A percentile compares a stretch with the other conserved stretches of the same genome.
Evolutionary conservation across 129 eudicot genomes (phyloP).

Genomic region (Flaveria trinervia): DNA sequence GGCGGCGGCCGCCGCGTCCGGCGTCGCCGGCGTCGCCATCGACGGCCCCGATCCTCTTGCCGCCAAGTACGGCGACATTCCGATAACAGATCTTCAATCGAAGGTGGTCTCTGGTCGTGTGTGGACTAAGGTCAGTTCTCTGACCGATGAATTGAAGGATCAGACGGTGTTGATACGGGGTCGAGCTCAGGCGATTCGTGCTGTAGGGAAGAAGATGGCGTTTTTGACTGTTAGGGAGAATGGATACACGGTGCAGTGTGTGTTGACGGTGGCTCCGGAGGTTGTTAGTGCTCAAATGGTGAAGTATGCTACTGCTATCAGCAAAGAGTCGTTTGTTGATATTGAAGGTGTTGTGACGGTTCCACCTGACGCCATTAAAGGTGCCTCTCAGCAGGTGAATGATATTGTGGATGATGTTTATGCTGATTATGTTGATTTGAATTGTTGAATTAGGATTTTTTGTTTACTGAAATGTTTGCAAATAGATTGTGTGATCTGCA

Average conservation of each 20-base stretch:
- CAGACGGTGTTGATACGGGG: slow-evolving; percentile 59
- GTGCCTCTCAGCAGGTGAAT: slow-evolving; percentile 81
- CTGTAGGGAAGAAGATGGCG: slow-evolving; percentile 89
- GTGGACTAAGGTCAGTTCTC: slow-evolving; percentile 57
- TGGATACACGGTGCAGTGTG: slow-evolving; percentile 78
- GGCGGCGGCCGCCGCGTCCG: slow-evolving; percentile 60
- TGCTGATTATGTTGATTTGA: not conserved
- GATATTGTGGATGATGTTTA: not conserved
- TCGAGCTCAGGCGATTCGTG: slow-evolving; percentile 65
- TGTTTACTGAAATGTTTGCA: not conserved
- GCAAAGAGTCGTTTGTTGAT: slow-evolving; percentile 66
- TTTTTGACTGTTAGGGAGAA: slow-evolving; percentile 69
- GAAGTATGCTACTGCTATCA: slow-evolving; percentile 54
- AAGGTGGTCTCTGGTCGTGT: slow-evolving; percentile 46
- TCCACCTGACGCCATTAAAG: slow-evolving; percentile 55
- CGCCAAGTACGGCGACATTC: slow-evolving; percentile 65
- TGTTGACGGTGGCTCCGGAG: slow-evolving; percentile 63
- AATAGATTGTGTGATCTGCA: not conserved
- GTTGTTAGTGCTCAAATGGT: slow-evolving; percentile 76
- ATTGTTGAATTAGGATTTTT: slow-evolving; percentile 9
- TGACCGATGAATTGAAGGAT: slow-evolving; percentile 46
- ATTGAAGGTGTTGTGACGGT: slow-evolving; percentile 65
- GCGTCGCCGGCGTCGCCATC: slow-evolving; percentile 40
- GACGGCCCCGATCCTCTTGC: slow-evolving; percentile 63
- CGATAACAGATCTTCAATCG: slow-evolving; percentile 57